Conservation (phyloP, 768 basidiomycete species). For the Tylopilus sp. region DNA sequence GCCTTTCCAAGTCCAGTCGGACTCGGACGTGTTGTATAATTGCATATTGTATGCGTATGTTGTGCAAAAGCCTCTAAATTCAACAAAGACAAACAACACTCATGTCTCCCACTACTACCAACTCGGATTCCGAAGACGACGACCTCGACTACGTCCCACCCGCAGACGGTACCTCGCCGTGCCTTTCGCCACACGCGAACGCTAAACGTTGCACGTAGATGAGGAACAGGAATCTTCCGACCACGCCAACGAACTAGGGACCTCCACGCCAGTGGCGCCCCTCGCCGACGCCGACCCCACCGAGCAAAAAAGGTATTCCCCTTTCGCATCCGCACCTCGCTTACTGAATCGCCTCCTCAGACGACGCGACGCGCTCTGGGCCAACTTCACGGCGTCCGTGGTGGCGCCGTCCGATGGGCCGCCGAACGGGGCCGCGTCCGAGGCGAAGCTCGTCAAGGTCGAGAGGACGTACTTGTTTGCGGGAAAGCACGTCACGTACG, state of each 20-base stretch:
- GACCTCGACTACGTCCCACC: conserved; percentile 62
- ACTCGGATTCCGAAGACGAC: conserved; percentile 64
- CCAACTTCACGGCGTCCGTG: conserved; percentile 64
- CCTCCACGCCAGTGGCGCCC: conserved; percentile 5
- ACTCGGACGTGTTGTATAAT: no score
- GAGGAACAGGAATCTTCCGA: conserved; percentile 40
- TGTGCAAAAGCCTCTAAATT: conserved; percentile 19
- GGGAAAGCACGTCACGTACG: conserved; percentile 72
- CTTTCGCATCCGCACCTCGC: neutral
- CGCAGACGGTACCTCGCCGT: conserved; percentile 32
- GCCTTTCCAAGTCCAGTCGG: no score
- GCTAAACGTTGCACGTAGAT: conserved; percentile 1
- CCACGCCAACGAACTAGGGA: conserved; percentile 36
- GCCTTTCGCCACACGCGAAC: neutral
- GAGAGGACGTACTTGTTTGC: conserved; percentile 71
- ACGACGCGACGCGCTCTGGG: conserved; percentile 63
- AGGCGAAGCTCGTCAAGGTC: conserved; percentile 56
- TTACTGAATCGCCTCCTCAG: conserved; percentile 32
- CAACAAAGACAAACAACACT: conserved; percentile 29
- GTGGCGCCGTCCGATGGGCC: conserved; percentile 20
- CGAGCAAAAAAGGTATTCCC: conserved; percentile 44
- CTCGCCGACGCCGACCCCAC: conserved; percentile 38
- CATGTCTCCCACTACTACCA: conserved; percentile 18
- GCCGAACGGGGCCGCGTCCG: conserved; percentile 1
- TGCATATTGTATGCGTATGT: conserved; percentile 18